phyloP scores from a whole-genome alignment of 2,329 filamentous ascomycete genomes.

The Beauveria rudraprayagi region DNA sequence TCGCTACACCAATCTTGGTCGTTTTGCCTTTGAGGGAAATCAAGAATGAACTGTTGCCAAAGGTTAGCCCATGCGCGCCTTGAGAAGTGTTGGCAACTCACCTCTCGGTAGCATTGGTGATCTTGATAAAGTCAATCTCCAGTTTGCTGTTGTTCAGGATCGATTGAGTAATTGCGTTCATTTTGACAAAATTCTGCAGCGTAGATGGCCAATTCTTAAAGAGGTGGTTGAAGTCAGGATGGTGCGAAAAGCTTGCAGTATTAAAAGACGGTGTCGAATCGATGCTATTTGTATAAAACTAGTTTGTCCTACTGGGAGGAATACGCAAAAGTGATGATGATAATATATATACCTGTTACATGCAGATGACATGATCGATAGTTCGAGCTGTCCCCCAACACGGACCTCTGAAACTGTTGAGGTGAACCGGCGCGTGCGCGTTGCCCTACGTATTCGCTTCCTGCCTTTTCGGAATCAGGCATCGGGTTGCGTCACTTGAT shows the following conservation, averaged over 20 bases:
- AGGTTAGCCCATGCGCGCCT: neutral
- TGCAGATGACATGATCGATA: neutral
- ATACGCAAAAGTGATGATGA: neutral
- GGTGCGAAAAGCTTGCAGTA: neutral
- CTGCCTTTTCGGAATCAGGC: neutral
- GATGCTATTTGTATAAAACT: neutral
- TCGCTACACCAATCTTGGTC: constrained; percentile 5
- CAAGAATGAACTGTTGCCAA: neutral
- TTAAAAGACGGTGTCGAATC: neutral
- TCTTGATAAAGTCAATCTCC: neutral
- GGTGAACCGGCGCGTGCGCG: neutral
- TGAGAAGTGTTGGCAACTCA: neutral
- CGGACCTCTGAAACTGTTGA: neutral
- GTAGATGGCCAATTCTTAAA: neutral
- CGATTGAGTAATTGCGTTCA: constrained; percentile 3
- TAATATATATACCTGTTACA: neutral
- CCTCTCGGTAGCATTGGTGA: constrained; percentile 4
- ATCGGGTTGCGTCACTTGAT: neutral
- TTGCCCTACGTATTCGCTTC: neutral
- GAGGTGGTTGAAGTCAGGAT: too few species aligned
- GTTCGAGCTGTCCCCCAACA: neutral
- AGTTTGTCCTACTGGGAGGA: neutral
- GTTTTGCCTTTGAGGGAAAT: constrained; percentile 3
- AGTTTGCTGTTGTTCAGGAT: constrained; percentile 5
- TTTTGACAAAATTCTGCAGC: neutral